Evolutionary conservation across 495 filamentous ascomycete genomes (phyloP), one percentile per base, ranked within the genome.

Genomic region (Pyrenopolyporus hunteri): DNA sequence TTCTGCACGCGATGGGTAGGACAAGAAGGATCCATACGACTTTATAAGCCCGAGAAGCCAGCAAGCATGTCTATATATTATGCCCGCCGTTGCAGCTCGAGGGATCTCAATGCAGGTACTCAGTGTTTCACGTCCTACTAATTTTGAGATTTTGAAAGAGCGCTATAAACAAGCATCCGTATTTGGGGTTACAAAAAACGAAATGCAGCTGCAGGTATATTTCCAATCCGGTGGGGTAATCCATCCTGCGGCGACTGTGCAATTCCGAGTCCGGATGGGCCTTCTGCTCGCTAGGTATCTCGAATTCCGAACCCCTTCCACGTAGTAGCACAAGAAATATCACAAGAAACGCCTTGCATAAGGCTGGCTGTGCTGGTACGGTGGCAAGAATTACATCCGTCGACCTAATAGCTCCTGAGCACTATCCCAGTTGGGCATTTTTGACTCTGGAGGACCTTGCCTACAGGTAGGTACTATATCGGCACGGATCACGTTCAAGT

Each of bases 91-190:
- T 46, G 35, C 49, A 59, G 32, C 50, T 54, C 23, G 55, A 64
- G 29, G 62, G 44, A 56, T 64, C 37, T 59, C 23, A 13, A 64
- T 44, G 55, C 44, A 51, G 56, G 55, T 64, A 55, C 49, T 56
- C n/a, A 11, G 17, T 39, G 62, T 64, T 64, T 59, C 55, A 59
- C 9, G 14, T 40, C 36, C 29, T 54, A n/a, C 23, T 39, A 5
- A 58, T 23, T 51, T 50, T 4, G 13, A n/a, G n/a, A n/a, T n/a
- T n/a, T n/a, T 20, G 26, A 32, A 29, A 32, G n/a, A 46, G 29
- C 35, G 9, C 42, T 49, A 16, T 37, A 13, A 49, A 16, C 26
- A 1, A 56, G 11, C 25, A 17, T 45, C 36, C 20, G 16, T 43
- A 9, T 50, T 49, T 42, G 29, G 51, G 43, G 42, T 40, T 42